These are phyloP conservation scores for Aspergillus olivimuriae DNA, from an alignment of 495 filamentous ascomycete species.

Conservation along the genomic window DNA sequence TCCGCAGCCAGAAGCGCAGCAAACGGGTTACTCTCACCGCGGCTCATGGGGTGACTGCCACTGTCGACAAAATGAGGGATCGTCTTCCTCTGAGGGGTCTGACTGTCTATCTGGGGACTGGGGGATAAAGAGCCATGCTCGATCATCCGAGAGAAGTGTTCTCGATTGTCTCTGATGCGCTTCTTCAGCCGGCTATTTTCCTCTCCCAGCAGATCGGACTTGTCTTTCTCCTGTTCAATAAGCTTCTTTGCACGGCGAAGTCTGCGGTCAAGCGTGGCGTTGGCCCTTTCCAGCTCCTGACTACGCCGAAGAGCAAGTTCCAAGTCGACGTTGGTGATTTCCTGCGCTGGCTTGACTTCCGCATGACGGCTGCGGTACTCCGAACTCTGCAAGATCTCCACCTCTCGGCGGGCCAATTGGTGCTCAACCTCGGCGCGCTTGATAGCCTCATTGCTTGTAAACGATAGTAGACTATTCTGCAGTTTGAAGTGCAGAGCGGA, in stretches of 20 bases:
- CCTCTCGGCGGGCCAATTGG: slow-evolving; percentile 84
- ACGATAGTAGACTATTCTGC: slow-evolving; percentile 78
- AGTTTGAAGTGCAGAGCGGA: slow-evolving; percentile 87
- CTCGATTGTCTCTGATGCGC: slow-evolving; percentile 80
- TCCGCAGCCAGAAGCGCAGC: slow-evolving; percentile 68
- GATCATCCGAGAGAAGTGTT: slow-evolving; percentile 69
- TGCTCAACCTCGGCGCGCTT: slow-evolving; percentile 90
- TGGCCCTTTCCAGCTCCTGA: slow-evolving; percentile 58
- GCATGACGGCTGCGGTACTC: slow-evolving; percentile 37
- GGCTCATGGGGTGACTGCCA: slow-evolving; percentile 29
- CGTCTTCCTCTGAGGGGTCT: slow-evolving; percentile 41
- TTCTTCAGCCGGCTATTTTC: slow-evolving; percentile 70
- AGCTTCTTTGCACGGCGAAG: slow-evolving; percentile 68
- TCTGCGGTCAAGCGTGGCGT: slow-evolving; percentile 54
- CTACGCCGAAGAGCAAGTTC: slow-evolving; percentile 42
- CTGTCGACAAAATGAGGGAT: slow-evolving; percentile 42
- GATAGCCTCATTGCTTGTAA: slow-evolving; percentile 79
- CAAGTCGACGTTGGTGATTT: slow-evolving; percentile 32
- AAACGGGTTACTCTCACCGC: slow-evolving; percentile 51
- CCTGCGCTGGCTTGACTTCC: slow-evolving; percentile 27
- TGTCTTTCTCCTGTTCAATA: slow-evolving; percentile 60
- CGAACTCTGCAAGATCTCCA: slow-evolving; percentile 71
- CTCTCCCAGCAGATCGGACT: slow-evolving; percentile 46
- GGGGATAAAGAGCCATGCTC: slow-evolving; percentile 44
- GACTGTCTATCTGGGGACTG: slow-evolving; percentile 35